These are phyloP conservation scores for Kluyveromyces sp. DNA, from an alignment of 1,139 yeast species.

Conservation along the genomic window DNA sequence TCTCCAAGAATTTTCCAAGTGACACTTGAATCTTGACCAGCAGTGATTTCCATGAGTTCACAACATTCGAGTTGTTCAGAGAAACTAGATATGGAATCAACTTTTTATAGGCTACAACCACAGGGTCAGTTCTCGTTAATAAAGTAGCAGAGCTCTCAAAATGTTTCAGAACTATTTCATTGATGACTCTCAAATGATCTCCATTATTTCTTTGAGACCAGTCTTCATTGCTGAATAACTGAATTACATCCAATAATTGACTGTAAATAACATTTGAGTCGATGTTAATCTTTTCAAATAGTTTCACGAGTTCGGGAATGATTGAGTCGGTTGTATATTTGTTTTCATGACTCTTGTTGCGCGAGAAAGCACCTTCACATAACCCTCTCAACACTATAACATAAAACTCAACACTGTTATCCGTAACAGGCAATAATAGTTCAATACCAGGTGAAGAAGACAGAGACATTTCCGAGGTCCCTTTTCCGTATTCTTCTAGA, in stretches of 20 bases:
- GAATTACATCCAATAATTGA: constrained; percentile 23
- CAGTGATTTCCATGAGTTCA: constrained; percentile 24
- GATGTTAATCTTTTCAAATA: constrained; percentile 21
- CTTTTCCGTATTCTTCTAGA: constrained; percentile 11
- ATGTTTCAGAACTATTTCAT: constrained; percentile 18
- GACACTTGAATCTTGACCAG: constrained; percentile 20
- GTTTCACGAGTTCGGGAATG: constrained; percentile 20
- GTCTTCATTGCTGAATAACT: constrained; percentile 25
- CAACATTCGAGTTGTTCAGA: constrained; percentile 18
- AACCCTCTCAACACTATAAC: constrained; percentile 27
- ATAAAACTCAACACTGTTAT: constrained; percentile 22
- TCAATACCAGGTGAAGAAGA: constrained; percentile 1
- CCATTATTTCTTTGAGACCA: constrained; percentile 28
- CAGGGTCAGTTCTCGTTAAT: constrained; percentile 12
- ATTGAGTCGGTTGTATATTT: constrained; percentile 16
- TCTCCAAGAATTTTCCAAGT: constrained; percentile 21
- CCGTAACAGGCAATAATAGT: constrained; percentile 22
- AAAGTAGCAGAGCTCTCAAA: constrained; percentile 20
- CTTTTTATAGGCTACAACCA: constrained; percentile 17
- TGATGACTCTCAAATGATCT: constrained; percentile 16
- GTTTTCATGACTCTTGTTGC: constrained; percentile 19
- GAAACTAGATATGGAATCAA: constrained; percentile 19
- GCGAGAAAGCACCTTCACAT: constrained; percentile 27
- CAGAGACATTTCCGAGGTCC: background rate
- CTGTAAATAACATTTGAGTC: constrained; percentile 22